phyloP scores from a whole-genome alignment of 2,329 filamentous ascomycete species.

The Microdochium nivale region DNA sequence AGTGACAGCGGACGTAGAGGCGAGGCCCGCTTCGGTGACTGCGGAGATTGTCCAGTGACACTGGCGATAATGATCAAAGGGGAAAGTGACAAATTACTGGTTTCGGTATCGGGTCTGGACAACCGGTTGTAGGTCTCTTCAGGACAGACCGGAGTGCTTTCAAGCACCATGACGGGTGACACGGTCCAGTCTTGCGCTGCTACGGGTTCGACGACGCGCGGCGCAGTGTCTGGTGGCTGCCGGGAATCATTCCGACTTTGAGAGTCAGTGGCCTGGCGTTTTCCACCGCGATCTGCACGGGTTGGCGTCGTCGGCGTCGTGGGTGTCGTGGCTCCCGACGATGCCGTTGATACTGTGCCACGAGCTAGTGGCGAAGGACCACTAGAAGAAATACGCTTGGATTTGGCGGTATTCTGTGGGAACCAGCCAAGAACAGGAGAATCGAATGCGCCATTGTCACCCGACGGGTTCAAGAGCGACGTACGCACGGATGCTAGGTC shows the following conservation, averaged over 20 bases:
- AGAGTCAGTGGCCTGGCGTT: too few relatives aligned
- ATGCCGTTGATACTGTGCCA: background rate
- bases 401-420: background rate
- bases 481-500: slow-evolving; percentile 6
- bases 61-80: background rate
- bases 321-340: background rate
- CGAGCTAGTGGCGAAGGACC: background rate
- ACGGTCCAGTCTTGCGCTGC: background rate
- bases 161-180: background rate
- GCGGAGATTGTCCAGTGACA: background rate
- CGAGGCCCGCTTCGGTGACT: background rate
- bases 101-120: background rate
- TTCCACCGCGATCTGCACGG: too few relatives aligned
- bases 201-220: background rate
- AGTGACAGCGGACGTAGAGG: background rate
- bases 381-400: background rate
- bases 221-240: background rate
- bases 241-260: background rate
- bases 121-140: background rate
- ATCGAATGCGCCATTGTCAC: background rate
- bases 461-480: background rate
- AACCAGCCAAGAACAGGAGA: background rate
- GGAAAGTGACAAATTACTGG: background rate
- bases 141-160: background rate
- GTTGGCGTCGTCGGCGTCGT: background rate